Percentiles rank a stretch among this genome's conserved stretches.
These are phyloP conservation scores for Boletus vermiculosoides DNA, from an alignment of 768 basidiomycete genomes.

Conservation along the genomic window DNA sequence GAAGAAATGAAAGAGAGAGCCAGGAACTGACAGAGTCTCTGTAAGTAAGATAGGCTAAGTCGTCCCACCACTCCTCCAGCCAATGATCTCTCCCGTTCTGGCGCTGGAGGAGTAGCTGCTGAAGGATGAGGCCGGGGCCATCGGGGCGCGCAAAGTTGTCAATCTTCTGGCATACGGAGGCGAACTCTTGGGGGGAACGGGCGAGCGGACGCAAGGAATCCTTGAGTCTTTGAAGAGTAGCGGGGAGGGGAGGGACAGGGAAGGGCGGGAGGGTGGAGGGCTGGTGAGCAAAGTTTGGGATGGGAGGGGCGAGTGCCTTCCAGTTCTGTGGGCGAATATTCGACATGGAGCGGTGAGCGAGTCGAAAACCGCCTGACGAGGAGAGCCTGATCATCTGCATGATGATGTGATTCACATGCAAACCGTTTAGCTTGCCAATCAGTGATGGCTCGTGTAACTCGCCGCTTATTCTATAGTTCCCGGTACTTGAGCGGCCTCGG, in stretches of 20 bases:
- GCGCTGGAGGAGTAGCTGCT: constrained; percentile 57
- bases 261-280: constrained; percentile 56
- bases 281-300: constrained; percentile 68
- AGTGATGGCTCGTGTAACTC: too few relatives aligned
- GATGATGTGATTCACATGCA: constrained; percentile 14
- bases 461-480: too few relatives aligned
- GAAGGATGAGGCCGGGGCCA: constrained; percentile 54
- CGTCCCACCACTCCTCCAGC: constrained; percentile 97
- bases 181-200: constrained; percentile 57
- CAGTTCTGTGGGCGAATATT: constrained; percentile 52
- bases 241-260: constrained; percentile 68
- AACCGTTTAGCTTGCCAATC: neutral
- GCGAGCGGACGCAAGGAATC: constrained; percentile 73
- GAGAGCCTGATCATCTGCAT: neutral
- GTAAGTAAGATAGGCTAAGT: constrained; percentile 76
- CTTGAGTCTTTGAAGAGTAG: constrained; percentile 69
- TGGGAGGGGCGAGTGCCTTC: constrained; percentile 68
- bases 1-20: neutral
- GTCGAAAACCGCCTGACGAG: neutral
- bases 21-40: constrained; percentile 67
- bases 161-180: constrained; percentile 57
- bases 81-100: constrained; percentile 65
- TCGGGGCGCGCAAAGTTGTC: constrained; percentile 53
- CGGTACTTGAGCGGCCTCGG: too few relatives aligned
- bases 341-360: constrained; percentile 19